Evolutionary conservation across 2,329 filamentous ascomycete genomes (phyloP).

Genomic region (Tolypocladium tundrense): DNA sequence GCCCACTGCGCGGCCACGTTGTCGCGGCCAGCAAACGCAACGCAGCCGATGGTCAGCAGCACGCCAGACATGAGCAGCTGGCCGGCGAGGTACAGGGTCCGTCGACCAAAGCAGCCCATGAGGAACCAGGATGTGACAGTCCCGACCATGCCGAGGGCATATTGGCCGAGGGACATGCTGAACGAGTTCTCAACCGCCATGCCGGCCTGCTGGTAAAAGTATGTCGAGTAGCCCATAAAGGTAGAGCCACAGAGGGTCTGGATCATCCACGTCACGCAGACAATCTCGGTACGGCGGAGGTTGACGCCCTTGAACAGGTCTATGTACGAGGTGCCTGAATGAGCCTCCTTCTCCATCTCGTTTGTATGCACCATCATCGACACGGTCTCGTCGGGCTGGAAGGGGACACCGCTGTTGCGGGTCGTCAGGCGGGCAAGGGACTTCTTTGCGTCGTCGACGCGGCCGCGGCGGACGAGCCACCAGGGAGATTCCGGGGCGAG

Average conservation of each 20-base stretch:
- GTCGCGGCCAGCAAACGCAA: conserved; percentile 42
- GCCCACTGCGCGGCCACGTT: conserved; percentile 36
- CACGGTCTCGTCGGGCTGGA: conserved; percentile 32
- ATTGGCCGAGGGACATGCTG: conserved; percentile 30
- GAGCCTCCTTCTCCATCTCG: conserved; percentile 31
- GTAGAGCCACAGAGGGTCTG: conserved; percentile 29
- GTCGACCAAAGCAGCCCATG: conserved; percentile 32
- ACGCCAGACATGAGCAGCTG: conserved; percentile 36
- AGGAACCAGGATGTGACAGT: conserved; percentile 35
- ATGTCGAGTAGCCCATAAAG: conserved; percentile 50
- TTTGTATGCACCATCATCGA: conserved; percentile 43
- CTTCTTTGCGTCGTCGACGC: conserved; percentile 26
- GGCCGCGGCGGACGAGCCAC: conserved; percentile 34
- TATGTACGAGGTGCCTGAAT: conserved; percentile 29
- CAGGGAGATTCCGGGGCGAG: conserved; percentile 40
- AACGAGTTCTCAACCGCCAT: conserved; percentile 26
- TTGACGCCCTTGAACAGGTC: conserved; percentile 39
- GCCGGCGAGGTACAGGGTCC: conserved; percentile 33
- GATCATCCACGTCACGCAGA: conserved; percentile 31
- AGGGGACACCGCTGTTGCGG: conserved; percentile 21
- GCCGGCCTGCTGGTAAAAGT: conserved; percentile 34
- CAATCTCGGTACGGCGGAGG: conserved; percentile 34
- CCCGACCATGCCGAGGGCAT: conserved; percentile 32
- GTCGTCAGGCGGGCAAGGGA: conserved; percentile 28
- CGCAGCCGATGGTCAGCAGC: conserved; percentile 34